phyloP scores from a whole-genome alignment of 2,329 filamentous ascomycete species.

The Phaeosphaeriaceae sp. region DNA sequence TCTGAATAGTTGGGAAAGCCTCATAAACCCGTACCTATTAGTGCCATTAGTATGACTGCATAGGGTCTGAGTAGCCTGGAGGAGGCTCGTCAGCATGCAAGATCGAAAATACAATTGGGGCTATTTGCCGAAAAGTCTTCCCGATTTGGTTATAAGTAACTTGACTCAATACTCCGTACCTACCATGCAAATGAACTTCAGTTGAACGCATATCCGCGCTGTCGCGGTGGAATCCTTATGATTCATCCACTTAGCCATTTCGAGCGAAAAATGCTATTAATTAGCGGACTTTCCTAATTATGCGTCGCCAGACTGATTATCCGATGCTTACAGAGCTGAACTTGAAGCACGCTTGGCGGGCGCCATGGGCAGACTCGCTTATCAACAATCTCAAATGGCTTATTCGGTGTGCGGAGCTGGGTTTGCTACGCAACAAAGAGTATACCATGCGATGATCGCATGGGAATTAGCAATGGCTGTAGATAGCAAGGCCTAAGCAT shows the following conservation, averaged over 20 bases:
- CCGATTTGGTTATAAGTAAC: conserved; percentile 12
- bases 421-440: conserved; percentile 1
- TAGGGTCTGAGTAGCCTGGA: neutral
- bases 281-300: conserved; percentile 26
- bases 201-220: neutral
- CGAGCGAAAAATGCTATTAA: conserved; percentile 21
- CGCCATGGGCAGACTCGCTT: conserved; percentile 16
- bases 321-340: conserved; percentile 36
- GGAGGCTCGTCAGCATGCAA: neutral
- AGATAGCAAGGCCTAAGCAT: neutral
- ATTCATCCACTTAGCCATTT: conserved; percentile 30
- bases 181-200: neutral
- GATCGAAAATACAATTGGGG: neutral
- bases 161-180: conserved; percentile 5
- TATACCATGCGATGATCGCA: conserved; percentile 5
- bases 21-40: neutral
- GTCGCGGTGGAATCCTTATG: conserved; percentile 7
- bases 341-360: conserved; percentile 3
- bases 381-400: conserved; percentile 26
- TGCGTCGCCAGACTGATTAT: conserved; percentile 24
- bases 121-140: neutral
- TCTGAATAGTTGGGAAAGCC: conserved; percentile 12
- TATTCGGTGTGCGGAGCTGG: conserved; percentile 11
- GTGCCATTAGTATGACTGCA: conserved; percentile 1
- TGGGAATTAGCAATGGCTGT: conserved; percentile 19